Conservation (phyloP, 441 rosid genomes). For the Euphorbia celastroides region DNA sequence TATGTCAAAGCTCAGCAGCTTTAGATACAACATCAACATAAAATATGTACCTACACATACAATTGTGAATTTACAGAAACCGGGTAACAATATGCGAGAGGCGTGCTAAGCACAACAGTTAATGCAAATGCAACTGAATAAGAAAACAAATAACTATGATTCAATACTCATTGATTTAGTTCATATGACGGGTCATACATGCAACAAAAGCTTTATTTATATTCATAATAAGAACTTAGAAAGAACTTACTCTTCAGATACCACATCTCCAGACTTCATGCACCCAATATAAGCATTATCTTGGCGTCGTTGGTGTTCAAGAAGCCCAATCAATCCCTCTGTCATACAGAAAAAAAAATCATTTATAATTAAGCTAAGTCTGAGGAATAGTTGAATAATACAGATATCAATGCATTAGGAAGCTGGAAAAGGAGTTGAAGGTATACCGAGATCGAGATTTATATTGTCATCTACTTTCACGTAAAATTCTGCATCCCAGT, state of each 20-base stretch:
- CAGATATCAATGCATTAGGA: conserved; percentile 16
- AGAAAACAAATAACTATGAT: not conserved
- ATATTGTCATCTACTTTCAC: conserved; percentile 83
- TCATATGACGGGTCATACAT: not conserved
- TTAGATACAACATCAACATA: not conserved
- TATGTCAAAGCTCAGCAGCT: not conserved
- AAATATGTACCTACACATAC: not conserved
- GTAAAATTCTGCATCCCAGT: conserved; percentile 94
- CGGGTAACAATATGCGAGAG: not conserved
- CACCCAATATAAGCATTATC: conserved; percentile 85
- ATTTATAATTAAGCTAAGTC: not conserved
- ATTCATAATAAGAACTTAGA: conserved; percentile 15
- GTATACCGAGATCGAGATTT: conserved; percentile 74
- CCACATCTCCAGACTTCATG: conserved; percentile 96
- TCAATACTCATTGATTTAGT: not conserved
- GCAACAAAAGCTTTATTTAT: conserved; percentile 12
- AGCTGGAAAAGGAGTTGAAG: conserved; percentile 17
- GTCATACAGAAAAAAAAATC: conserved; percentile 19
- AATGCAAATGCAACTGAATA: not conserved
- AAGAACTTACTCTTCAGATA: conserved; percentile 57
- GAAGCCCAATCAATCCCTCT: conserved; percentile 79
- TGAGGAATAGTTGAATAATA: conserved; percentile 10
- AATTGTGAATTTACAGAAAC: not conserved
- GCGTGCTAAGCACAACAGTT: not conserved
- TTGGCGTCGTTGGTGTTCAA: conserved; percentile 63